Evolutionary conservation across 2,329 filamentous ascomycete species (phyloP).

Genomic region (Colletotrichum simmondsii): DNA sequence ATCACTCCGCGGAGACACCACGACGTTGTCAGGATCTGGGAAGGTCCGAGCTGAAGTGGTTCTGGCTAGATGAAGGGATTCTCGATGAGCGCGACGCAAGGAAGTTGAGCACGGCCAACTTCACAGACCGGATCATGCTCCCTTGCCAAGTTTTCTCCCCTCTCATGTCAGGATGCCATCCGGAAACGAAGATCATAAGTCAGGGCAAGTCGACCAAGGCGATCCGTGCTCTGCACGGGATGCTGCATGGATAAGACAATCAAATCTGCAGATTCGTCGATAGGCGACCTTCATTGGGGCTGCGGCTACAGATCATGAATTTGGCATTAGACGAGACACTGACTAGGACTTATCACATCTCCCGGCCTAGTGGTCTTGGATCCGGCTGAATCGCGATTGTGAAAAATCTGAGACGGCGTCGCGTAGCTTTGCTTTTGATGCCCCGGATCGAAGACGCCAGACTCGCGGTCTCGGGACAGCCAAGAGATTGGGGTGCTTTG

Average conservation of each 20-base stretch:
- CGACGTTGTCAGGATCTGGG: not conserved
- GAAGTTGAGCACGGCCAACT: conserved; percentile 4
- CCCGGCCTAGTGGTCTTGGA: not conserved
- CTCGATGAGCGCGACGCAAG: not conserved
- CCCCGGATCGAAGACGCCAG: not conserved
- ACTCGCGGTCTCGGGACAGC: not conserved
- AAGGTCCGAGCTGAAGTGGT: conserved; percentile 14
- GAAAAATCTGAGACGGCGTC: not conserved
- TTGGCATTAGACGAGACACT: not conserved
- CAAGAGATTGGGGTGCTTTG: not conserved
- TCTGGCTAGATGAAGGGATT: conserved; percentile 6
- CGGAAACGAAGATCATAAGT: not conserved
- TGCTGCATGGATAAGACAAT: not conserved
- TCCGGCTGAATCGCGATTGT: not conserved
- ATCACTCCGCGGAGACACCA: not conserved
- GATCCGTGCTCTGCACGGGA: not conserved
- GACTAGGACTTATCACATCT: not conserved
- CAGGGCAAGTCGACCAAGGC: not conserved
- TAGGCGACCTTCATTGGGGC: not conserved
- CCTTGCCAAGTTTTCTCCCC: not conserved
- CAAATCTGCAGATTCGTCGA: not conserved
- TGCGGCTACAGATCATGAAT: not conserved
- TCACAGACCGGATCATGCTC: not conserved
- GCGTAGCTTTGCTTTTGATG: not conserved
- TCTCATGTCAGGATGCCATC: not conserved